Conservation (phyloP, 169 alveolate species). For the Miamiensis avidus region DNA sequence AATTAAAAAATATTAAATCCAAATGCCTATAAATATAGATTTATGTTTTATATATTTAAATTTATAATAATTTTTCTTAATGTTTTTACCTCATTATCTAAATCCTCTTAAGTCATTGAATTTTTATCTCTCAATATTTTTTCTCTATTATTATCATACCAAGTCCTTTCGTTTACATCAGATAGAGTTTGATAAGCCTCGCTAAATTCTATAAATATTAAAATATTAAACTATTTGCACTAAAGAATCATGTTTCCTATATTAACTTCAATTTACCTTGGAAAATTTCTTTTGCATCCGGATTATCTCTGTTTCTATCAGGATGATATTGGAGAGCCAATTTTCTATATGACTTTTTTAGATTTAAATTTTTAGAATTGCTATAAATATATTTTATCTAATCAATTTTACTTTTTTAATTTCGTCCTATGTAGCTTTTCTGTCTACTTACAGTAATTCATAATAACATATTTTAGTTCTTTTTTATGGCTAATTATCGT, state of each 20-base stretch:
- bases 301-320: conserved; percentile 77
- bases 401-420: conserved; percentile 59
- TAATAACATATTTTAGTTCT: conserved; percentile 67
- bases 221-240: conserved; percentile 23
- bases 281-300: conserved; percentile 50
- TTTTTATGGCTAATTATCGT: conserved; percentile 1
- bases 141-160: conserved; percentile 64
- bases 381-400: not conserved
- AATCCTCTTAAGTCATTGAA: conserved; percentile 47
- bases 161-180: conserved; percentile 65
- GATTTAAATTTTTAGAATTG: not conserved
- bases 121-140: conserved; percentile 50
- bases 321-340: conserved; percentile 75
- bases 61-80: no score
- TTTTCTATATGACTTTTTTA: conserved; percentile 68
- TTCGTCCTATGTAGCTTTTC: conserved; percentile 69
- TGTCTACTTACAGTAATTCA: conserved; percentile 70
- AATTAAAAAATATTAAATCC: conserved; percentile 47
- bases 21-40: conserved; percentile 12
- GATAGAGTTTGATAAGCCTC: conserved; percentile 72
- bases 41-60: no score
- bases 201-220: not conserved
- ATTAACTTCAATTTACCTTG: conserved; percentile 34
- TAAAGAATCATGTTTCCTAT: no score
- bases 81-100: not conserved